phyloP scores from a whole-genome alignment of 768 basidiomycete species.

The Trametes meyenii region DNA sequence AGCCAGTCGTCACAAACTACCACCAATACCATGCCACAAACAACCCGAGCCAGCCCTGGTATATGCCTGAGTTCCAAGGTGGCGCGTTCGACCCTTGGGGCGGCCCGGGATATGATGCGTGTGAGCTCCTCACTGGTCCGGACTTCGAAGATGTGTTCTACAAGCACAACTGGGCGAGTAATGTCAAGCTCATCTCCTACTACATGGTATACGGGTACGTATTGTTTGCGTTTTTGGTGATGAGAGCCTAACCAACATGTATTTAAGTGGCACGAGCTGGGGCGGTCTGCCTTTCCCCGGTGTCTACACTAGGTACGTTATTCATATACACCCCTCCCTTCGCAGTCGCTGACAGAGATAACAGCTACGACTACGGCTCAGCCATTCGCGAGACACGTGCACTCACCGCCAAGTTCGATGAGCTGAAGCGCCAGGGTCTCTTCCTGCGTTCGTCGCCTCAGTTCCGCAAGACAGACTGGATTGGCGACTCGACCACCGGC shows the following conservation, averaged over 20 bases:
- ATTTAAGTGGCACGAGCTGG: conserved; percentile 78
- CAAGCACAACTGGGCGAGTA: conserved; percentile 75
- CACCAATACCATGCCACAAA: conserved; percentile 58
- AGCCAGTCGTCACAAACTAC: conserved; percentile 62
- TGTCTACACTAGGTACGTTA: conserved; percentile 54
- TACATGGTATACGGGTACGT: conserved; percentile 83
- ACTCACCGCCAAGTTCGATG: conserved; percentile 68
- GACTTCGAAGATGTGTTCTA: conserved; percentile 83
- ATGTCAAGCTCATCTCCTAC: conserved; percentile 80
- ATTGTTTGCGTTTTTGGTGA: background rate
- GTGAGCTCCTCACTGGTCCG: conserved; percentile 66
- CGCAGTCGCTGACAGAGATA: conserved; percentile 23
- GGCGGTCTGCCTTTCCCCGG: conserved; percentile 79
- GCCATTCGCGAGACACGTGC: conserved; percentile 70
- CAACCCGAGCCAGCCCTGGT: conserved; percentile 61
- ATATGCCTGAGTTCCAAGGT: conserved; percentile 59
- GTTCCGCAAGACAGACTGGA: conserved; percentile 78
- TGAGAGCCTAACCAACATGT: background rate
- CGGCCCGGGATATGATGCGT: conserved; percentile 70
- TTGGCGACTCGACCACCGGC: conserved; percentile 62
- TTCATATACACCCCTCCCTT: background rate
- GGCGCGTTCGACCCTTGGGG: conserved; percentile 87
- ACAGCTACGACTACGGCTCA: conserved; percentile 83
- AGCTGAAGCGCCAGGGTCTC: conserved; percentile 75
- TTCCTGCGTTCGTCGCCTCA: conserved; percentile 81